Conservation (phyloP, 1,284 basidiomycete genomes). For the Trichosporon asahii region DNA sequence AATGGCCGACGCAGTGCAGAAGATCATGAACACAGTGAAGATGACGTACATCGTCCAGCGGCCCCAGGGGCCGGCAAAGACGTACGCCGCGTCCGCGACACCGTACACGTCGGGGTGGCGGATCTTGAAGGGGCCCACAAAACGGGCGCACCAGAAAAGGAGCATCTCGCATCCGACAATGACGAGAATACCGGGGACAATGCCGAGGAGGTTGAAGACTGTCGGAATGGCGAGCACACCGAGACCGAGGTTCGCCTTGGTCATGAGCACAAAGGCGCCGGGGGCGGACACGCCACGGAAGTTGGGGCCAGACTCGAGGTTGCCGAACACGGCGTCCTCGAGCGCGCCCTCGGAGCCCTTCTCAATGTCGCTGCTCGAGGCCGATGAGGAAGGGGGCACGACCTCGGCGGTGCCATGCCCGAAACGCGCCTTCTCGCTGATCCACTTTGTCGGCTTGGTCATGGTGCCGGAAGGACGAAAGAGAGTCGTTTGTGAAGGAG, state of each 20-base stretch:
- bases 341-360: constrained; percentile 5
- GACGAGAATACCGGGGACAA: constrained; percentile 38
- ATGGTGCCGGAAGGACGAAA: neutral
- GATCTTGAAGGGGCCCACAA: constrained; percentile 29
- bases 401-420: neutral
- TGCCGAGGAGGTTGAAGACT: constrained; percentile 34
- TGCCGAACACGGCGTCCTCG: constrained; percentile 34
- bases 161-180: constrained; percentile 34
- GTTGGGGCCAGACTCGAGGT: constrained; percentile 30
- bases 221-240: constrained; percentile 39
- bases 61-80: constrained; percentile 29
- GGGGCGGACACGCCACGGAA: constrained; percentile 28
- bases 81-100: constrained; percentile 32
- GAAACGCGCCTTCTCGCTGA: neutral
- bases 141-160: constrained; percentile 29
- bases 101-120: constrained; percentile 28
- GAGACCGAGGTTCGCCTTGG: constrained; percentile 39
- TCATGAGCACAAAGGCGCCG: constrained; percentile 28
- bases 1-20: constrained; percentile 33
- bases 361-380: neutral
- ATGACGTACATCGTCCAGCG: constrained; percentile 29
- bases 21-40: constrained; percentile 25
- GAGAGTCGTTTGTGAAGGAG: neutral
- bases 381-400: too few species aligned
- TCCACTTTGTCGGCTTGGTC: neutral